These are phyloP conservation scores for Aspergillus incahuasiensis DNA, from an alignment of 495 filamentous ascomycete species.

Conservation along the genomic window DNA sequence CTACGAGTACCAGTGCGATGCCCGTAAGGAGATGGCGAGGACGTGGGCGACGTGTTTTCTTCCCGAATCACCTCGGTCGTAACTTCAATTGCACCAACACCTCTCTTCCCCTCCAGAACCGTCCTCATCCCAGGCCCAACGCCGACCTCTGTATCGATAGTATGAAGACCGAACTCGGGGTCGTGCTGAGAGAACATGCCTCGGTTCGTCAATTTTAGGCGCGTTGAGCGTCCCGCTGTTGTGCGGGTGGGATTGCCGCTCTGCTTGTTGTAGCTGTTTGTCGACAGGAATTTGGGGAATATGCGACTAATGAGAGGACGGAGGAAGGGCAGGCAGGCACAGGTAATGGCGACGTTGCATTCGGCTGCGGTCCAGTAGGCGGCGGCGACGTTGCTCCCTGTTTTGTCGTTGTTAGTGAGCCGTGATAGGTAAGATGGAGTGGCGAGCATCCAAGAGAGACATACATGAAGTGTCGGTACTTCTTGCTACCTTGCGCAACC, in stretches of 20 bases:
- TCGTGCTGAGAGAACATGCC: constrained; percentile 20
- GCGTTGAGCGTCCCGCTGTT: constrained; percentile 19
- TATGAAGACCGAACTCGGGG: constrained; percentile 31
- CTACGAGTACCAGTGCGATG: not conserved
- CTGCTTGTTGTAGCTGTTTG: constrained; percentile 27
- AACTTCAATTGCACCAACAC: constrained; percentile 29
- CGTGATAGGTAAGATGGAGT: not conserved
- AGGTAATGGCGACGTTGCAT: constrained; percentile 78
- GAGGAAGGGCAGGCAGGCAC: constrained; percentile 76
- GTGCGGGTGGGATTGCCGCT: constrained; percentile 17
- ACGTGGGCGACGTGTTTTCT: constrained; percentile 30
- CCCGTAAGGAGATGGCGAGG: constrained; percentile 11
- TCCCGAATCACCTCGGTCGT: constrained; percentile 36
- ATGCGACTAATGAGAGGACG: constrained; percentile 75
- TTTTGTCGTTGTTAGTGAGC: not conserved
- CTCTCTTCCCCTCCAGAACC: not conserved
- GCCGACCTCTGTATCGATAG: constrained; percentile 27
- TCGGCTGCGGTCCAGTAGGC: constrained; percentile 78
- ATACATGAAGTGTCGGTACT: constrained; percentile 48
- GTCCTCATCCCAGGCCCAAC: not conserved
- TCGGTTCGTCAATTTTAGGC: constrained; percentile 7
- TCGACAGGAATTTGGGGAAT: constrained; percentile 60
- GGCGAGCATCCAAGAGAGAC: constrained; percentile 35
- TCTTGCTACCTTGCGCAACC: constrained; percentile 26
- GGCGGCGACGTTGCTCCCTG: constrained; percentile 48